phyloP scores from a whole-genome alignment of 257 asterid genomes.

The Plantago major region DNA sequence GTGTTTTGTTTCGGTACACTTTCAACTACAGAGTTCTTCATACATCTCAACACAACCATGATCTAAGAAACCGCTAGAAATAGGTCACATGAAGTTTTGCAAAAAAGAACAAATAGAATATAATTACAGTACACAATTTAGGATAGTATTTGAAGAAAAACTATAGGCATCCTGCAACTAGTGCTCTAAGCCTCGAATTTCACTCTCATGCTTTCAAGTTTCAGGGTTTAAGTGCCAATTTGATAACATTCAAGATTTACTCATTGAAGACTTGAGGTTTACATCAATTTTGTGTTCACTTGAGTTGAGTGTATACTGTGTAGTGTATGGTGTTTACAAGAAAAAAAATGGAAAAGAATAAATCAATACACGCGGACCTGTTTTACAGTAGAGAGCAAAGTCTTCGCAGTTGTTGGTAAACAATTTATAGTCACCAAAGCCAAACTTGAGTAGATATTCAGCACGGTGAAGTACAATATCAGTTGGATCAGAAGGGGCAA shows the following conservation, averaged over 20 bases:
- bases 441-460: background rate
- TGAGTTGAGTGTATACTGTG: no score
- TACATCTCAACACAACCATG: no score
- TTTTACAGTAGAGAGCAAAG: background rate
- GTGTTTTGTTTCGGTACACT: background rate
- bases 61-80: no score
- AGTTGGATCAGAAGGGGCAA: background rate
- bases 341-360: background rate
- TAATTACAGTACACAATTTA: no score
- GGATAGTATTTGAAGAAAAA: no score
- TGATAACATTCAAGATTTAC: no score
- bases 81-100: no score
- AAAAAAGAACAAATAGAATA: background rate
- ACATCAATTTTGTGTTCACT: background rate
- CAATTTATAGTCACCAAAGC: background rate
- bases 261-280: background rate
- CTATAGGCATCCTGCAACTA: no score
- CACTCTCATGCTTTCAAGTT: no score
- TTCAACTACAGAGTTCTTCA: background rate
- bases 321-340: background rate
- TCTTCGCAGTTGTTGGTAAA: background rate
- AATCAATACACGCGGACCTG: background rate
- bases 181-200: no score
- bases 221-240: no score
- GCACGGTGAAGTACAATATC: background rate